Base-by-base conservation (phyloP, 2,329 filamentous ascomycete species). In the Neospermospora avenae region DNA sequence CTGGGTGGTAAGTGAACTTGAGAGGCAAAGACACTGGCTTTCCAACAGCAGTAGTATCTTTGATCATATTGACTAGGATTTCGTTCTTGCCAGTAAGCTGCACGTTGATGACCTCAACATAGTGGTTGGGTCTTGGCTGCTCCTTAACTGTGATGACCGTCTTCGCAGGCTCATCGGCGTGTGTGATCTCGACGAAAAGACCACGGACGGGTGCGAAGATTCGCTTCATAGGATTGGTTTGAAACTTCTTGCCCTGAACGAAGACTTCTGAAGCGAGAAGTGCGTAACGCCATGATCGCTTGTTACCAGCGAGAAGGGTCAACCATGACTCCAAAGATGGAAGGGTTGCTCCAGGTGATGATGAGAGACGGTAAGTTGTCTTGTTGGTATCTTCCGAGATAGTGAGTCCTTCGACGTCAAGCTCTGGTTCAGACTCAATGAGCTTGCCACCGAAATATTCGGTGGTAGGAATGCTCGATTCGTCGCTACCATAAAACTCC, bases 361-460 rank as follows among this genome's bases (percentile, higher is more conserved):
- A 84, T 0, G 93, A 91, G 35, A 99, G 78, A 54, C 92, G 88
- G 77, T 96, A 97, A 20, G 87, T 89, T 70, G 89, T 85, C 81
- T 95, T 96, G 75, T 88, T 77, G 60, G 83, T 78, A 64, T 96
- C 89, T 68, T 93, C 86, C 22, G 87, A 90, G 61, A 96, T 85
- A 3, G 88, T 95, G 28, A 99, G 83, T 48, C 93, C 91, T 66
- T 98, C 93, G 18, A 93, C 80, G 61, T 96, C 92, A 18, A 86
- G 76, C 57, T 93, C 87, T 54, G 87, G 84, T 66, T 87, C 86
- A 10, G 82, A 75, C 37, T 91, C 88, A 44, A 90, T 83, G 35
- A 93, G 81, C 77, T 93, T 91, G 69, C 93, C 93, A 66, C 95
- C 95, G 68, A 99, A 97, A 77, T 98, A 99, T 75, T 99, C 95